Percentiles rank a stretch among this genome's conserved stretches.
These are phyloP conservation scores for Trichaptum fuscoviolaceum DNA, from an alignment of 768 basidiomycete species.

Conservation along the genomic window DNA sequence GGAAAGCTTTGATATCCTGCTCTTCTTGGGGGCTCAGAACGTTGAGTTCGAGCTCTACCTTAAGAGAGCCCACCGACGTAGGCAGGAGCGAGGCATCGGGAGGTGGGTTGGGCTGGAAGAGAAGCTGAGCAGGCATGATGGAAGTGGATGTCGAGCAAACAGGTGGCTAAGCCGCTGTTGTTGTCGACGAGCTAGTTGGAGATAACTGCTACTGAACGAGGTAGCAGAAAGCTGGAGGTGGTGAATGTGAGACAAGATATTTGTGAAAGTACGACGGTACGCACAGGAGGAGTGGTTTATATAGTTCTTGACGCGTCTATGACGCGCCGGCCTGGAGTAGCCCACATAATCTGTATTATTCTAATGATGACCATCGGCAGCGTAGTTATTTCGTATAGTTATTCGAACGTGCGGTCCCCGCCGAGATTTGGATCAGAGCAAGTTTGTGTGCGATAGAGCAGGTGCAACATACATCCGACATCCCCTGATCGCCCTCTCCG, in stretches of 20 bases:
- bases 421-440: neutral
- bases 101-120: constrained; percentile 61
- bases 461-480: no score
- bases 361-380: no score
- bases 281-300: neutral
- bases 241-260: neutral
- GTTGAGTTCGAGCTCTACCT: constrained; percentile 43
- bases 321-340: neutral
- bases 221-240: neutral
- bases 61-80: constrained; percentile 45
- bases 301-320: neutral
- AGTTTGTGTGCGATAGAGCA: no score
- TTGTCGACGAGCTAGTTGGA: neutral
- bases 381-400: no score
- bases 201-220: neutral
- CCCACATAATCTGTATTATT: constrained; percentile 1
- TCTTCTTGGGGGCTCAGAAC: constrained; percentile 49
- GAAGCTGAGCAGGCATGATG: constrained; percentile 53
- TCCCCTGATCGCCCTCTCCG: neutral
- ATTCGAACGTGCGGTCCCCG: neutral
- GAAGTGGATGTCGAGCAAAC: constrained; percentile 5
- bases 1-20: constrained; percentile 45
- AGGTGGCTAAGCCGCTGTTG: neutral
- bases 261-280: neutral
- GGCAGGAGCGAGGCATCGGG: constrained; percentile 66